Base-by-base conservation (phyloP, 768 basidiomycete species). In the Epithele typhae region DNA sequence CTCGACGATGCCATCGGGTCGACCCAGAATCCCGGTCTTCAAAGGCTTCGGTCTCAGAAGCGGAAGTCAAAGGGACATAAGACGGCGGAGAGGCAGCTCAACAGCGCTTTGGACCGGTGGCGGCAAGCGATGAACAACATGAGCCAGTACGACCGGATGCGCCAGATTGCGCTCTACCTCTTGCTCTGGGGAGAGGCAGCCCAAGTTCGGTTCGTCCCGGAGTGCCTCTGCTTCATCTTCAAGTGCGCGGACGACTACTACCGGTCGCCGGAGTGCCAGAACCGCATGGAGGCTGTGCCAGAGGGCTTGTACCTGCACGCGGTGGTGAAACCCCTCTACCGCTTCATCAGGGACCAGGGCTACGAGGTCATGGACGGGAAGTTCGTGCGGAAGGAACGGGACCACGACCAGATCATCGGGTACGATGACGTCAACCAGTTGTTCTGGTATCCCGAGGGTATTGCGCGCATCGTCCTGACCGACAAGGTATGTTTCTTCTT, bases 161-260 rank as follows among this genome's bases (percentile, higher is more conserved):
- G 96, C 25, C 96, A 99, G 68, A 84, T 99, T 56, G 96, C 96
- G 0, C 77, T 99, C 4, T 98, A 87, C 64, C 78, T 98, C 22
- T 78, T 99, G 22, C 90, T 91, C 53, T 99, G 96, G 96, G 96
- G 95, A 45, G 96, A 99, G 67, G 94, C 92, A 0, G 95, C 96
- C 11, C 93, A 97, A 61, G 92, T 98, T 33, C 85, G 96, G 12
- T 98, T 97, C 67, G 78, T 91, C 12, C 95, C 96, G 2, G 96
- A 99, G 65, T 94, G 92, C 59, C 71, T 99, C 37, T 97, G 93
- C 70, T 99, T 97, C 77, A 96, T 99, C 68, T 99, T 99, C 86
- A 99, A 99, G 70, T 98, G 96, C 61, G 96, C 96, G 12, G 96
- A 99, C 63, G 96, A 99, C 69, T 99, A 97, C 66, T 99, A 99